Conservation (phyloP, 2,329 filamentous ascomycete genomes). For the Fusarium chuoi region DNA sequence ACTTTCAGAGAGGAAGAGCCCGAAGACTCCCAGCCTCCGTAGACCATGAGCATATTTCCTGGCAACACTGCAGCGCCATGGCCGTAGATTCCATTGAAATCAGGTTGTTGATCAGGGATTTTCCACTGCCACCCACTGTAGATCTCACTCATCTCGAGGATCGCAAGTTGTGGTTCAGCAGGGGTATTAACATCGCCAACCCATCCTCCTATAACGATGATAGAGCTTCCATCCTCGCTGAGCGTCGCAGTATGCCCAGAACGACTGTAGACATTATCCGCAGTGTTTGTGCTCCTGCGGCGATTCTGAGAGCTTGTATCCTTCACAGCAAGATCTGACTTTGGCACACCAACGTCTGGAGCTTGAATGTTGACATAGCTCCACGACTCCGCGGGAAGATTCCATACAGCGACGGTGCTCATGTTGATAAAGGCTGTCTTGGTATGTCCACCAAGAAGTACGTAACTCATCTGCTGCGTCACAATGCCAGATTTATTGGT, state of each 20-base stretch:
- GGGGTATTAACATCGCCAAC: slow-evolving; percentile 81
- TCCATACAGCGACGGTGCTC: slow-evolving; percentile 89
- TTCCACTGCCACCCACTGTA: slow-evolving; percentile 82
- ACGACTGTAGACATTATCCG: slow-evolving; percentile 73
- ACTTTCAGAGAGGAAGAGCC: slow-evolving; percentile 44
- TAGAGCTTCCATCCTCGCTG: slow-evolving; percentile 78
- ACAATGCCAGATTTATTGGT: slow-evolving; percentile 73
- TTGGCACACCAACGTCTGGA: slow-evolving; percentile 48
- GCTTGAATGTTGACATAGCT: slow-evolving; percentile 76
- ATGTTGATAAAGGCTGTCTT: slow-evolving; percentile 89
- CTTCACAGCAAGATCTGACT: slow-evolving; percentile 67
- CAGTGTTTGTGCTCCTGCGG: slow-evolving; percentile 41
- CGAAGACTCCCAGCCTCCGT: slow-evolving; percentile 70
- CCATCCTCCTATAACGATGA: slow-evolving; percentile 91
- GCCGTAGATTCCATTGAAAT: slow-evolving; percentile 64
- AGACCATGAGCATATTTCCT: slow-evolving; percentile 75
- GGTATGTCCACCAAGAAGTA: slow-evolving; percentile 88
- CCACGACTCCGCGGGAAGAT: slow-evolving; percentile 87
- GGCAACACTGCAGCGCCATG: slow-evolving; percentile 72
- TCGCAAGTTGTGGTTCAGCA: slow-evolving; percentile 82
- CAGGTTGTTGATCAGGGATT: slow-evolving; percentile 64
- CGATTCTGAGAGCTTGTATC: slow-evolving; percentile 11
- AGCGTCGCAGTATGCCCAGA: slow-evolving; percentile 91
- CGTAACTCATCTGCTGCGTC: slow-evolving; percentile 79
- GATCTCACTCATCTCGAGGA: slow-evolving; percentile 79